phyloP scores from a whole-genome alignment of 2,329 filamentous ascomycete genomes.

The Colletotrichum camelliae region DNA sequence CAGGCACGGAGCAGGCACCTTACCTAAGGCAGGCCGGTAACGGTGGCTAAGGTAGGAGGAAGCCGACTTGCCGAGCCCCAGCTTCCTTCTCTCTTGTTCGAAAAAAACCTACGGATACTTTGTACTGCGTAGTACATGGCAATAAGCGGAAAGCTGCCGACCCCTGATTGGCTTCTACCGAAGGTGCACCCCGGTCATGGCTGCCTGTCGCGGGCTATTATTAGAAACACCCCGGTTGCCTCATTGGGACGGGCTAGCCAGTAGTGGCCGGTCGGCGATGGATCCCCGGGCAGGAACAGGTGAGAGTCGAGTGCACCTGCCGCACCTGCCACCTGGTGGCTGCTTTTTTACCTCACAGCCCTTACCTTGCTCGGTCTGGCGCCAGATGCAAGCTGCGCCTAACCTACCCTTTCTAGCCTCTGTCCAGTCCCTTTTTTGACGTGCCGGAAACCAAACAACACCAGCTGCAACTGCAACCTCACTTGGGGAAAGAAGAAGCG shows the following conservation, averaged over 20 bases:
- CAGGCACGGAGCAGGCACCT: not conserved
- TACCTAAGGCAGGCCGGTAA: not conserved
- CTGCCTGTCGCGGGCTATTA: constrained; percentile 2
- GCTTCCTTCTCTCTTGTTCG: not conserved
- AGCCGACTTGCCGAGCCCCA: constrained; percentile 17
- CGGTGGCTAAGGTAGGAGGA: not conserved
- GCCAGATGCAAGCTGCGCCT: not conserved
- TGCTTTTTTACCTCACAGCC: not conserved
- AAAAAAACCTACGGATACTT: not conserved
- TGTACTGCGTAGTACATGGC: too few species aligned
- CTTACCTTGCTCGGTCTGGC: not conserved
- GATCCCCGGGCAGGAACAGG: constrained; percentile 11
- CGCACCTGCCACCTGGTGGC: not conserved
- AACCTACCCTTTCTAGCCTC: constrained; percentile 3
- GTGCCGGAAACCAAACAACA: not conserved
- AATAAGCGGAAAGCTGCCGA: constrained; percentile 1
- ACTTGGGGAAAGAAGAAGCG: not conserved
- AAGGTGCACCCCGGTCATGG: not conserved
- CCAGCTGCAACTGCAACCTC: not conserved
- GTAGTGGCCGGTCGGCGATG: not conserved
- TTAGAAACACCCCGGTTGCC: not conserved
- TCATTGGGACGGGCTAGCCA: not conserved
- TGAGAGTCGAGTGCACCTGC: constrained; percentile 6
- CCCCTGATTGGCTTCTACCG: not conserved
- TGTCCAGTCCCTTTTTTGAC: not conserved